Evolutionary conservation across 2,329 filamentous ascomycete species (phyloP).

Genomic region (Sordariomycetes sp.): DNA sequence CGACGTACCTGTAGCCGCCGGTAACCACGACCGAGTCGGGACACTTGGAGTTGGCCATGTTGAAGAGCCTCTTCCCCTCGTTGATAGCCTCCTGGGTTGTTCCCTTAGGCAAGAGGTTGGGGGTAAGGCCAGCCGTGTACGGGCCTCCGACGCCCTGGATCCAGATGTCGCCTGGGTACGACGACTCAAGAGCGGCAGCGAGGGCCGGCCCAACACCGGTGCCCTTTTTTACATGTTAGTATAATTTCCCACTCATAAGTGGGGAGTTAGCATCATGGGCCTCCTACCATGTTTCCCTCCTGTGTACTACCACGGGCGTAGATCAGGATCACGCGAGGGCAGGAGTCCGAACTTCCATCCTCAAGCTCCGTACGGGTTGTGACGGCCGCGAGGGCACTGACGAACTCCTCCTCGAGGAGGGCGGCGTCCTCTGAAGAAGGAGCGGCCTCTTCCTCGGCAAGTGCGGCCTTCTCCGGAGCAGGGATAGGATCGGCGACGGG

Average conservation of each 20-base stretch:
- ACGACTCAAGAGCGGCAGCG: background rate
- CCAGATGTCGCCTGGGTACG: background rate
- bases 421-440: no score
- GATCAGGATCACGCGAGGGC: background rate
- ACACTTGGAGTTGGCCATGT: background rate
- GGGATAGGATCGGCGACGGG: no score
- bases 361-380: background rate
- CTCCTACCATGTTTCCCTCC: background rate
- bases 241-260: background rate
- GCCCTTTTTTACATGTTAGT: background rate
- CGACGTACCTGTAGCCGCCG: background rate
- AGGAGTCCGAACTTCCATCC: background rate
- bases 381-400: background rate
- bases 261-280: background rate
- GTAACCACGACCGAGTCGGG: background rate
- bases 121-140: background rate
- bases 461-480: no score
- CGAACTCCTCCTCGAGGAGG: no score
- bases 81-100: background rate
- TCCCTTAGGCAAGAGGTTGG: background rate
- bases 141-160: background rate
- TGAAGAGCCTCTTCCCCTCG: background rate
- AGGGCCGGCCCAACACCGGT: background rate
- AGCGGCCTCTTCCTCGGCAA: no score
- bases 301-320: background rate